Percentiles rank a stretch among this genome's conserved stretches.
Conservation (phyloP, 257 asterid species). For the Solanum habrochaites region DNA sequence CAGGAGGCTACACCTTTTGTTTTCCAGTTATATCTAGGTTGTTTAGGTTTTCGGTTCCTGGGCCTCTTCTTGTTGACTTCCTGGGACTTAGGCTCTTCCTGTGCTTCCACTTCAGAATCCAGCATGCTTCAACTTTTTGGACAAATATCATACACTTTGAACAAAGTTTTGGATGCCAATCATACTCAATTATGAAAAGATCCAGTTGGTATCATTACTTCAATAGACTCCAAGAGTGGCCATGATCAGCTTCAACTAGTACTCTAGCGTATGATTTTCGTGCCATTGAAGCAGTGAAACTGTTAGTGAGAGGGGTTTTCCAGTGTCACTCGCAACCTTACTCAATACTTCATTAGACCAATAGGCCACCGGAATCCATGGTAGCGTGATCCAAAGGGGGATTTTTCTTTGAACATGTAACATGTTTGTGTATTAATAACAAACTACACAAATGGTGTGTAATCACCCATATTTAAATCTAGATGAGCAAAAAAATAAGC, state of each 20-base stretch:
- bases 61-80: not conserved
- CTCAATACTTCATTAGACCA: too few species aligned
- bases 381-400: too few species aligned
- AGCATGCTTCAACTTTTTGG: not conserved
- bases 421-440: not conserved
- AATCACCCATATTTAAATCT: too few species aligned
- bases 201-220: not conserved
- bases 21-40: not conserved
- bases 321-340: too few species aligned
- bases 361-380: too few species aligned
- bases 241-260: not conserved
- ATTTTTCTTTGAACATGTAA: too few species aligned
- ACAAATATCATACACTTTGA: not conserved
- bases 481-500: too few species aligned
- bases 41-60: not conserved
- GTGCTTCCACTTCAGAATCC: not conserved
- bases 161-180: not conserved
- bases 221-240: not conserved
- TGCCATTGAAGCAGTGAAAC: too few species aligned
- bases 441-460: not conserved
- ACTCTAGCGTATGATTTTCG: too few species aligned
- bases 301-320: too few species aligned
- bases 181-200: not conserved
- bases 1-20: not conserved
- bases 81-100: not conserved